phyloP scores from a whole-genome alignment of 2,329 filamentous ascomycete species.

The Xylaria sp. region DNA sequence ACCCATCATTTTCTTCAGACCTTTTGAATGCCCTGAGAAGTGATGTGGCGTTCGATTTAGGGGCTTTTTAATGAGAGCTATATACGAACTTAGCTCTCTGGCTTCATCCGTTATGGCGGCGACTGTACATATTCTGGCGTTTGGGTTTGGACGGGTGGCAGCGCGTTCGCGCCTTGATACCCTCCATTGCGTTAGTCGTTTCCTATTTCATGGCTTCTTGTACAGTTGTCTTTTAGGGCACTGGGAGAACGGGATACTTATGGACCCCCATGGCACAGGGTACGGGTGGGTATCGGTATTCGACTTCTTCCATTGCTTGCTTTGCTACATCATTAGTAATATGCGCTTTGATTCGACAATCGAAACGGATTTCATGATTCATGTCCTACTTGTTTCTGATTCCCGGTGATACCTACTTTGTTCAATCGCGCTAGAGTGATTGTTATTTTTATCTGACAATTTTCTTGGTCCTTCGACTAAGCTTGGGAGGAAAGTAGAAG shows the following conservation, averaged over 20 bases:
- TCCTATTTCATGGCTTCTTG: slow-evolving; percentile 4
- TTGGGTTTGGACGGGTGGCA: slow-evolving; percentile 8
- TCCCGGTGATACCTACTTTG: neutral
- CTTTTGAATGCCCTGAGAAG: too few species aligned
- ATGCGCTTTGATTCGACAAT: neutral
- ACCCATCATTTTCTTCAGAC: neutral
- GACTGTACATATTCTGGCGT: slow-evolving; percentile 12
- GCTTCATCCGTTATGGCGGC: neutral
- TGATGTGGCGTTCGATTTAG: too few species aligned
- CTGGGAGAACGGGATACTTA: neutral
- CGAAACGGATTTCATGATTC: neutral
- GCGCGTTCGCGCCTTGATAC: slow-evolving; percentile 18
- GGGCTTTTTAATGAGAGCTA: neutral
- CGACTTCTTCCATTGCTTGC: neutral
- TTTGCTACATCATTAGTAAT: neutral
- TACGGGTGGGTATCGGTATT: neutral
- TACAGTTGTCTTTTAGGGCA: slow-evolving; percentile 6
- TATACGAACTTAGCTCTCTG: neutral
- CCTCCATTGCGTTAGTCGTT: slow-evolving; percentile 9
- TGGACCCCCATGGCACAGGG: neutral
- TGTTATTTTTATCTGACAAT: too few species aligned
- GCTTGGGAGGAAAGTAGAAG: too few species aligned
- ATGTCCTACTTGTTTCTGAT: neutral
- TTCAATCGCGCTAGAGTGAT: neutral
- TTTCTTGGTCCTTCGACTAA: neutral